Evolutionary conservation across 495 filamentous ascomycete species (phyloP).

Genomic region (Aspergillus conjunctus): DNA sequence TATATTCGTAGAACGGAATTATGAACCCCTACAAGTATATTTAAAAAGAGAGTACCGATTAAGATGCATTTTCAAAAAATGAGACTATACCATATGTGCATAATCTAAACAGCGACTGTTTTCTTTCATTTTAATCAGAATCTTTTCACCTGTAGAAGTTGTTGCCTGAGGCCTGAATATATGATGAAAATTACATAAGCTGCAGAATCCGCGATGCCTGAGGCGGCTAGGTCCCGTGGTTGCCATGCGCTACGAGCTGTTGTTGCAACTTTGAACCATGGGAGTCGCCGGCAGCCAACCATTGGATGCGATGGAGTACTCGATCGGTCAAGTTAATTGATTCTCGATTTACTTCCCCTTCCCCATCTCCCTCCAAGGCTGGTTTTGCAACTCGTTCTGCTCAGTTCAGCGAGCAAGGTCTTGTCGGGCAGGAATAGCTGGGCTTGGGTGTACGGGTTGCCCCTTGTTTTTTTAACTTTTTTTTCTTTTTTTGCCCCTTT

Average conservation of each 20-base stretch:
- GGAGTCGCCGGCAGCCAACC: slow-evolving; percentile 21
- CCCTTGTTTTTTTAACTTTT: slow-evolving; percentile 22
- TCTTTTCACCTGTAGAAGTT: neutral
- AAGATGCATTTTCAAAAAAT: neutral
- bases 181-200: slow-evolving; percentile 9
- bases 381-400: slow-evolving; percentile 11
- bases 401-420: slow-evolving; percentile 22
- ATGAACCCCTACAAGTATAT: slow-evolving; percentile 96
- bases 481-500: slow-evolving; percentile 4
- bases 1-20: slow-evolving; percentile 69
- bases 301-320: slow-evolving; percentile 24
- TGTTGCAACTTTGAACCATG: slow-evolving; percentile 36
- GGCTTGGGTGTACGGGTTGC: slow-evolving; percentile 19
- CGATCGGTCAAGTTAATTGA: slow-evolving; percentile 7
- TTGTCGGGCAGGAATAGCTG: slow-evolving; percentile 20
- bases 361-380: slow-evolving; percentile 17
- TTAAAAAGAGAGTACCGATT: slow-evolving; percentile 25
- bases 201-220: slow-evolving; percentile 24
- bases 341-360: slow-evolving; percentile 14
- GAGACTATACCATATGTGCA: neutral
- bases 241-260: slow-evolving; percentile 47
- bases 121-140: neutral
- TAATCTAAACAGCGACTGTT: neutral
- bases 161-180: slow-evolving; percentile 11
- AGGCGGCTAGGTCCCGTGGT: slow-evolving; percentile 29